A percentile compares a stretch with the other conserved stretches of the same genome.
Conservation (phyloP, 805 yeast species). For the Wickerhamia fluorescens region DNA sequence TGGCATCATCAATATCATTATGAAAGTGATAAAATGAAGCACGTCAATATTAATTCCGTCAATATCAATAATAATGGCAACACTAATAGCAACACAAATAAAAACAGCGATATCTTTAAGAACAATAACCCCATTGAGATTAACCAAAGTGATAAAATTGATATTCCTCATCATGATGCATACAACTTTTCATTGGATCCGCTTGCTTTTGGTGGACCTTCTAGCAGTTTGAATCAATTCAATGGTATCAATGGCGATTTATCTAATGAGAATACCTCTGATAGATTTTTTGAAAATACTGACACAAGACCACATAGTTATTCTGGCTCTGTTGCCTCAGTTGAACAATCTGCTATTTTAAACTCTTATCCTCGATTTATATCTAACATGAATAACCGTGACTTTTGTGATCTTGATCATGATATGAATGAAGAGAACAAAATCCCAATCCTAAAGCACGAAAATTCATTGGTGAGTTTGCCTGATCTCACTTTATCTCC, state of each 20-base stretch:
- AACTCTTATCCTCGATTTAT: too few relatives aligned
- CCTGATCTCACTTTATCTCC: slow-evolving; percentile 22
- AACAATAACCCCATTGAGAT: too few relatives aligned
- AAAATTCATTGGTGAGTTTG: slow-evolving; percentile 23
- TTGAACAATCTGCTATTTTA: too few relatives aligned
- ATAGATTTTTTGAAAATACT: slow-evolving; percentile 1
- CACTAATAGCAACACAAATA: too few relatives aligned
- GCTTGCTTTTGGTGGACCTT: slow-evolving; percentile 42
- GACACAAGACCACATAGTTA: slow-evolving; percentile 1
- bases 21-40: too few relatives aligned
- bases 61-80: too few relatives aligned
- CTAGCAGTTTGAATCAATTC: slow-evolving; percentile 7
- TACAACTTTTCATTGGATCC: slow-evolving; percentile 39
- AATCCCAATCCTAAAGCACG: slow-evolving; percentile 16
- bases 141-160: too few relatives aligned
- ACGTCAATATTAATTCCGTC: too few relatives aligned
- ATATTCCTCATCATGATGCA: slow-evolving; percentile 2
- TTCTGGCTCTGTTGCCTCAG: too few relatives aligned
- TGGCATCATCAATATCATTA: too few relatives aligned
- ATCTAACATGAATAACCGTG: not conserved
- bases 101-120: too few relatives aligned
- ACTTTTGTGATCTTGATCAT: slow-evolving; percentile 1
- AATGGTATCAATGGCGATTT: not conserved
- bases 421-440: slow-evolving; percentile 9
- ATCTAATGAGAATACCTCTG: not conserved